A percentile compares a stretch with the other conserved stretches of the same genome.
Conservation (phyloP, 805 yeast genomes). For the Vanderwaltozyma yarrowii region DNA sequence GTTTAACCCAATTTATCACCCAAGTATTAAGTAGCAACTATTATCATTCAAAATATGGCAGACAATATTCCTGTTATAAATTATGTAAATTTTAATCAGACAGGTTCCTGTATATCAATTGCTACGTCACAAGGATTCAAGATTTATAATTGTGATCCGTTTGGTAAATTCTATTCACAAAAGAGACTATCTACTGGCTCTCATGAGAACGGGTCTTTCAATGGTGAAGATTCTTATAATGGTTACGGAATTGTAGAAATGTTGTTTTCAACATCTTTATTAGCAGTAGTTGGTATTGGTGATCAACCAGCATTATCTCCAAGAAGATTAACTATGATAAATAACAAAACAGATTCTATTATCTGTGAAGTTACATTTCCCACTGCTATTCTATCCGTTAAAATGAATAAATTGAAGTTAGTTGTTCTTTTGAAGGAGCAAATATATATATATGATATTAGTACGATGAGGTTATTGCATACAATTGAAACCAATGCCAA, state of each 20-base stretch:
- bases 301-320: constrained; percentile 62
- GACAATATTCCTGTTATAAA: constrained; percentile 26
- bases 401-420: constrained; percentile 54
- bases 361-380: constrained; percentile 71
- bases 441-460: constrained; percentile 62
- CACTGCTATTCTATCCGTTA: constrained; percentile 47
- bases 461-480: constrained; percentile 55
- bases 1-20: too few species aligned
- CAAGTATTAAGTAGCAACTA: too few species aligned
- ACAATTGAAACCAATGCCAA: constrained; percentile 41
- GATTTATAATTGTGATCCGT: constrained; percentile 62
- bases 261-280: constrained; percentile 62
- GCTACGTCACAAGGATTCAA: constrained; percentile 56
- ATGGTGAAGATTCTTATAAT: constrained; percentile 34
- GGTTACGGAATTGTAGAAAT: constrained; percentile 62
- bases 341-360: constrained; percentile 52
- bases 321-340: constrained; percentile 71
- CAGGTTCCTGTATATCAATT: constrained; percentile 58
- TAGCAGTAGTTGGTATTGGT: constrained; percentile 66
- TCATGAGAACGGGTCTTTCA: too few species aligned
- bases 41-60: too few species aligned
- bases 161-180: constrained; percentile 42
- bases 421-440: constrained; percentile 54
- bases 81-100: constrained; percentile 63
- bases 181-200: too few species aligned